Base-by-base conservation (phyloP, 2,329 filamentous ascomycete species). In the Zasmidium cellare region DNA sequence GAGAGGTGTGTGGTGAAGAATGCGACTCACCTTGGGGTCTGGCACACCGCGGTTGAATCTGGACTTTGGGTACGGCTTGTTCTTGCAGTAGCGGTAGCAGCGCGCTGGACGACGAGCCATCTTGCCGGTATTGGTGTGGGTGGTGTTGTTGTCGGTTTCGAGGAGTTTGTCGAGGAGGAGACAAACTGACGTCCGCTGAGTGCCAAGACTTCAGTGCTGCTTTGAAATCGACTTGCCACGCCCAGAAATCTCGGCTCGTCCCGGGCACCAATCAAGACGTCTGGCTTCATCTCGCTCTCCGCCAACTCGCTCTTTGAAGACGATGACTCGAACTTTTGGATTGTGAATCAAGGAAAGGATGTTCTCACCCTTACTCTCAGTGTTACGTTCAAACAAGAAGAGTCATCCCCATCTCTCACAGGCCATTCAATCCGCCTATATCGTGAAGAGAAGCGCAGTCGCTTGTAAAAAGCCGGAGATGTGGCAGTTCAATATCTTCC, bases 51-150 rank as follows among this genome's bases (percentile, higher is more conserved):
- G 92, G 90, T 99, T 99, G 90, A 97, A 99, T 76, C 94, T 91
- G 75, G 92, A 97, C 90, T 99, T 99, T 74, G 94, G 94, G 84
- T 97, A 97, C 81, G 93, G 91, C 89, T 97, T 97, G 89, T 97
- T 99, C 91, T 99, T 99, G 92, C 94, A 99, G 90, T 99, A 99
- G 79, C 94, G 70, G 69, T 74, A 99, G 86, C 94, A 99, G 86
- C 94, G 90, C 78, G 94, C 94, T 78, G 94, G 94, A 90, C 94
- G 92, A 83, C 94, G 92, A 78, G 94, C 94, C 94, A 99, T 99
- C 85, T 88, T 92, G 88, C 88, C 86, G 82, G 84, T 83, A 81
- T 85, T 82, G 77, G 75, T 75, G 53, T 55, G 59, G 50, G 57
- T 60, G 79, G 75, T 79, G 75, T 69, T 73, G 25, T 28, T 28